These are phyloP conservation scores for Anisodus tanguticus DNA, from an alignment of 257 asterid species.

Conservation along the genomic window DNA sequence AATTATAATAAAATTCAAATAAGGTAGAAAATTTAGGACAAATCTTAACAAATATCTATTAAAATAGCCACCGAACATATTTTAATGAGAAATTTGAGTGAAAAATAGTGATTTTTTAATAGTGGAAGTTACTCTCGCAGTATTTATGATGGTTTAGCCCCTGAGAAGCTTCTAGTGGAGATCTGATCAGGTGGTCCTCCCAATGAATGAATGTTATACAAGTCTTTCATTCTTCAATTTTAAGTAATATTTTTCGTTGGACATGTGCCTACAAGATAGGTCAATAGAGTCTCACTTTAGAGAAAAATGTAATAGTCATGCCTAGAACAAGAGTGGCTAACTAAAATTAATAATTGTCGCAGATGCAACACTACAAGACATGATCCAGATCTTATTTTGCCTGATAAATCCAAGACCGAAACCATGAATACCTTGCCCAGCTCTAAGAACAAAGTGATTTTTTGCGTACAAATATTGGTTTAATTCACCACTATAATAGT, in stretches of 20 bases:
- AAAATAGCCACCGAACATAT: too few relatives aligned
- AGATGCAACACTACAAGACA: slow-evolving; percentile 27
- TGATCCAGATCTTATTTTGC: slow-evolving; percentile 34
- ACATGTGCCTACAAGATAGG: slow-evolving; percentile 13
- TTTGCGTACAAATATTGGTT: not conserved
- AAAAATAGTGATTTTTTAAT: too few relatives aligned
- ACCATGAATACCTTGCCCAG: slow-evolving; percentile 12
- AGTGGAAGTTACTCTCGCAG: not conserved
- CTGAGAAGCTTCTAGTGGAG: not conserved
- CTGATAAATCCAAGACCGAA: slow-evolving; percentile 40
- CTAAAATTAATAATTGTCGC: not conserved
- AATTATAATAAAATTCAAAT: too few relatives aligned
- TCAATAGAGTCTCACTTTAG: not conserved
- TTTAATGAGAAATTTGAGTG: too few relatives aligned
- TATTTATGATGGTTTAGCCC: not conserved
- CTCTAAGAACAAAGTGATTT: not conserved
- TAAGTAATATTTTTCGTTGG: not conserved
- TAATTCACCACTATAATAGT: not conserved
- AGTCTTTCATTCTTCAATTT: slow-evolving; percentile 25
- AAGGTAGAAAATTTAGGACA: too few relatives aligned
- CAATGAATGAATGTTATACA: not conserved
- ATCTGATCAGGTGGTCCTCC: not conserved
- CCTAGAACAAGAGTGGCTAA: not conserved
- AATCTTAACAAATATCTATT: too few relatives aligned
- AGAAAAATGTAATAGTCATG: not conserved